Conservation (phyloP, 1,284 basidiomycete genomes). For the Cryptococcus depauperatus region DNA sequence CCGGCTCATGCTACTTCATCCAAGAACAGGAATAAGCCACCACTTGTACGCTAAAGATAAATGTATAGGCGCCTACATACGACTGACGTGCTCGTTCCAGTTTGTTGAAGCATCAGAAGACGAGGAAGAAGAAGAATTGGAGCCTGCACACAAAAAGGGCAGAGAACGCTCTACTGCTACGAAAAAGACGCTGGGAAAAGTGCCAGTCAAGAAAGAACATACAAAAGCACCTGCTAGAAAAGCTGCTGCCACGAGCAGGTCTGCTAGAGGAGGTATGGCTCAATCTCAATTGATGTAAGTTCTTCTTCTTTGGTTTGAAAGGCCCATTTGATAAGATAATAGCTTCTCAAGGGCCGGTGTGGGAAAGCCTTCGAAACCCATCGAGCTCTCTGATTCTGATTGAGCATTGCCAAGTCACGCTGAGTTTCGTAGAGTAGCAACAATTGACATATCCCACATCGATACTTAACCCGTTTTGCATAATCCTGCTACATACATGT, state of each 20-base stretch:
- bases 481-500: too few relatives aligned
- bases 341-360: constrained; percentile 3
- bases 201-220: constrained; percentile 56
- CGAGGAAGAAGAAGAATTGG: constrained; percentile 55
- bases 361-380: too few relatives aligned
- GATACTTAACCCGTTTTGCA: too few relatives aligned
- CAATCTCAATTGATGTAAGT: constrained; percentile 53
- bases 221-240: constrained; percentile 31
- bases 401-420: too few relatives aligned
- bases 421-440: too few relatives aligned
- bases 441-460: too few relatives aligned
- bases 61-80: not conserved
- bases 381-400: too few relatives aligned
- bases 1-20: too few relatives aligned
- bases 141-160: constrained; percentile 51
- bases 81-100: constrained; percentile 8
- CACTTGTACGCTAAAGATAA: constrained; percentile 39
- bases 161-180: constrained; percentile 55
- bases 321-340: not conserved
- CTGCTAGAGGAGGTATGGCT: constrained; percentile 27
- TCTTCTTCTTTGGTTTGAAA: not conserved
- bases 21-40: constrained; percentile 48
- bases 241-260: constrained; percentile 22
- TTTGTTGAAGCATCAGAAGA: constrained; percentile 53
- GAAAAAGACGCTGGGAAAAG: constrained; percentile 27